Evolutionary conservation across 116 monocot species (phyloP), one percentile per base, ranked within the genome.

Genomic region (Iris pallida): DNA sequence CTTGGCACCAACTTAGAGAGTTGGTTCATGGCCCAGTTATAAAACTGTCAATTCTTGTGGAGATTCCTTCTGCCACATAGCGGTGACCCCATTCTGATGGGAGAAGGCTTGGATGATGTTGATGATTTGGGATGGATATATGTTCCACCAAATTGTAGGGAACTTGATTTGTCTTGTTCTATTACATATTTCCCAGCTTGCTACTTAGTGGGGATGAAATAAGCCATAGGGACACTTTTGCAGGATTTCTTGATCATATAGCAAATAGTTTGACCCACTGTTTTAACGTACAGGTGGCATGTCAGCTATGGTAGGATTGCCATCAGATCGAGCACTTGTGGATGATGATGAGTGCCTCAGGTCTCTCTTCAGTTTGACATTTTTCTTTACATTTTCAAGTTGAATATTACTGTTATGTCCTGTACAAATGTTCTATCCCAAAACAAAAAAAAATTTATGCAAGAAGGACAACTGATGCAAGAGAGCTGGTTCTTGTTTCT

Each of bases 261-360:
- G 5, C 15, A 54, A n/a, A 54, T 54, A n/a, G 16, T 16, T 54
- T 54, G 54, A 5, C 16, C 54, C 13, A 3, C 30, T 3, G 30
- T 30, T 30, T 30, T 47, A 55, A 0, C 63, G 19, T 66, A 59
- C 81, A 86, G 86, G 20, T 82, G 78, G 72, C 6, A 86, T 86
- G 86, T 64, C 82, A 11, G 86, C 52, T 20, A 95, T 95, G 95
- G 81, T 95, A 65, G 95, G 95, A 30, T 72, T 95, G 65, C 91
- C 86, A 41, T 86, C 95, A 64, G 89, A 95, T 83, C 84, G 80
- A 20, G 86, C 89, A 61, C 81, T 95, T 42, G 80, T 68, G 0
- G 89, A 91, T 57, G 95, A 95, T 69, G 78, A 84, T 42, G 91
- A 95, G 53, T 91, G 95, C 60, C 81, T 85, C 71, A 86, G 90